Evolutionary conservation across 768 basidiomycete genomes (phyloP), one percentile per base, ranked within the genome.

Genomic region (Austroboletus eburneus): DNA sequence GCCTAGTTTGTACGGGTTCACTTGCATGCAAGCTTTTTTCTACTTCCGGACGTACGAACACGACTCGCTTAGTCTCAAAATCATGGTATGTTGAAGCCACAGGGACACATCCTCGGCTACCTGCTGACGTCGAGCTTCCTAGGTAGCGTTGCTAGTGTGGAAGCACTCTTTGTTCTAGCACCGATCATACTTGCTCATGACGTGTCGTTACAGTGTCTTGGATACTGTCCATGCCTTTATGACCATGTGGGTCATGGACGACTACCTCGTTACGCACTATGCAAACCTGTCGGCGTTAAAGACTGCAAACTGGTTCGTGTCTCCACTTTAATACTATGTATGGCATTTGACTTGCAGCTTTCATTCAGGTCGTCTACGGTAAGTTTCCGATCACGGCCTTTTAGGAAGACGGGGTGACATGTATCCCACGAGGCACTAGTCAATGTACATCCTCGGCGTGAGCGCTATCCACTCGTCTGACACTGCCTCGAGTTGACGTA

Each of bases 1-100:
- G n/a, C n/a, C 14, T 29, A 64, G 63, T 18, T 39, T 65, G 3
- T 64, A 65, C 17, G 63, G 63, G 16, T 42, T 59, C 5, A 62
- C 60, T 4, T 63, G 60, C 45, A 50, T 51, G 35, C 62, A 63
- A 27, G 50, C 60, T 5, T 54, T 65, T 18, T 65, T 57, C 18
- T 63, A 63, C 45, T 65, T 59, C 18, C 51, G 41, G 10, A 63
- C 55, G 0, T 63, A 63, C 48, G 49, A 47, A 3, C 38, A 42
- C 2, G 62, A 63, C 24, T 6, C 23, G 12, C 18, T 34, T 41
- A 42, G 45, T 17, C 55, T 63, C 27, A 64, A 62, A 35, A 4
- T 47, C 23, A 57, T 45, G 36, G 63, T 65, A 36, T 14, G 61
- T 48, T 34, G 18, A n/a, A 42, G 9, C 23, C n/a, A 16, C 16